Conservation (phyloP, 495 filamentous ascomycete species). For the Rostrohypoxylon terebratum region DNA sequence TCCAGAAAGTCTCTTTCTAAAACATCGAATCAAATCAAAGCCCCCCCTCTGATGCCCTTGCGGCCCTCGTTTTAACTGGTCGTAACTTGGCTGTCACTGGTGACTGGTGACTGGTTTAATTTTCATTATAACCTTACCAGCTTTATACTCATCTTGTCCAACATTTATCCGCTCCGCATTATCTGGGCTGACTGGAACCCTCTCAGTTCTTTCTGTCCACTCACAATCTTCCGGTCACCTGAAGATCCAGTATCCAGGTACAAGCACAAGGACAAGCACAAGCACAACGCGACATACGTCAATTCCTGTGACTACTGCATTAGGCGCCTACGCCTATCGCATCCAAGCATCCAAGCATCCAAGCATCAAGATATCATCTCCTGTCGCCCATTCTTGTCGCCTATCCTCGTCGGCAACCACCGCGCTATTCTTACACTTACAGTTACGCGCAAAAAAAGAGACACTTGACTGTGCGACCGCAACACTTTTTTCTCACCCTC, state of each 20-base stretch:
- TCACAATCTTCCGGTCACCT: conserved; percentile 40
- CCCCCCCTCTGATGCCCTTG: conserved; percentile 28
- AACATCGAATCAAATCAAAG: conserved; percentile 50
- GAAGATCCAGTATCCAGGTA: conserved; percentile 35
- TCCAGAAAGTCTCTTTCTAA: conserved; percentile 47
- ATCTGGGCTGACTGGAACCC: conserved; percentile 39
- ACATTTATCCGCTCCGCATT: conserved; percentile 47
- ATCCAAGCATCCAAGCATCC: conserved; percentile 13
- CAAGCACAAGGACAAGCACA: conserved; percentile 41
- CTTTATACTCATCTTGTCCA: conserved; percentile 34
- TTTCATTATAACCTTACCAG: conserved; percentile 13
- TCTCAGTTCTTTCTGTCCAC: conserved; percentile 27
- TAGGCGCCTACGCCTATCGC: conserved; percentile 28
- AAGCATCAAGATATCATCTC: not conserved
- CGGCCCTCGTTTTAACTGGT: not conserved
- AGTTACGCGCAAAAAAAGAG: conserved; percentile 18
- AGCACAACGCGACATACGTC: conserved; percentile 39
- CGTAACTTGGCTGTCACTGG: too few species aligned
- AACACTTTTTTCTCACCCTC: not conserved
- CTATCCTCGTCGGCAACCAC: conserved; percentile 22
- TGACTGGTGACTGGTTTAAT: not conserved
- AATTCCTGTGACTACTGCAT: conserved; percentile 19
- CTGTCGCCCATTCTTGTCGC: not conserved
- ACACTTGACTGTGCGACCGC: not conserved
- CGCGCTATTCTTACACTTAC: conserved; percentile 6